These are phyloP conservation scores for Kregervanrija pseudodelftensis DNA, from an alignment of 805 yeast species.

Conservation along the genomic window DNA sequence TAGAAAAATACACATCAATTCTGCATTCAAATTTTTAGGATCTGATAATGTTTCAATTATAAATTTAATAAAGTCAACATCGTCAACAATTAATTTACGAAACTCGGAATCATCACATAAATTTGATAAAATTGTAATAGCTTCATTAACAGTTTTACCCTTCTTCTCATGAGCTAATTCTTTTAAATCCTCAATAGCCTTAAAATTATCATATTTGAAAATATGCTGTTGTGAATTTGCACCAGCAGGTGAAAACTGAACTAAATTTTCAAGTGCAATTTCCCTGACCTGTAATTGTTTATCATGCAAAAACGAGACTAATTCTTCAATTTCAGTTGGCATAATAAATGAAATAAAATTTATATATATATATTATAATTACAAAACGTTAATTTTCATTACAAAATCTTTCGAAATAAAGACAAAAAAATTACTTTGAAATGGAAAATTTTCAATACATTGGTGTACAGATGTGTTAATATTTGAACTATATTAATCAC, in stretches of 20 bases:
- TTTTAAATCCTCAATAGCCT: slow-evolving; percentile 69
- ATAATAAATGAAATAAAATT: background rate
- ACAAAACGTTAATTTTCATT: too few relatives aligned
- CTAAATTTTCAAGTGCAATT: slow-evolving; percentile 77
- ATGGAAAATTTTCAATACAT: too few relatives aligned
- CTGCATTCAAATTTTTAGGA: slow-evolving; percentile 60
- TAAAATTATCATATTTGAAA: slow-evolving; percentile 63
- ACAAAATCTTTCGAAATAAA: too few relatives aligned
- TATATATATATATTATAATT: background rate
- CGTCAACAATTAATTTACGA: slow-evolving; percentile 60
- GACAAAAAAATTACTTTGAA: too few relatives aligned
- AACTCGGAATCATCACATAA: slow-evolving; percentile 64
- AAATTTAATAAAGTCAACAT: slow-evolving; percentile 45
- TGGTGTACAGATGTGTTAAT: too few relatives aligned
- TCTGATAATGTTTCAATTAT: slow-evolving; percentile 45
- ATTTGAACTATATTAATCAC: too few relatives aligned
- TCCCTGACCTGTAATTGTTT: slow-evolving; percentile 73
- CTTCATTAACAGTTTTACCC: slow-evolving; percentile 49
- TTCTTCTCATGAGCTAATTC: slow-evolving; percentile 47
- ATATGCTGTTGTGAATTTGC: slow-evolving; percentile 44
- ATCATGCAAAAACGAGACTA: slow-evolving; percentile 76
- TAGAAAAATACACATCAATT: slow-evolving; percentile 73
- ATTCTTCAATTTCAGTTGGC: slow-evolving; percentile 24
- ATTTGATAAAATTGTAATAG: slow-evolving; percentile 77
- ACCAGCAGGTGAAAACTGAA: slow-evolving; percentile 72